A percentile compares a stretch with the other conserved stretches of the same genome.
Conservation (phyloP, 176 grass and related monocot species). For the Canna indica region DNA sequence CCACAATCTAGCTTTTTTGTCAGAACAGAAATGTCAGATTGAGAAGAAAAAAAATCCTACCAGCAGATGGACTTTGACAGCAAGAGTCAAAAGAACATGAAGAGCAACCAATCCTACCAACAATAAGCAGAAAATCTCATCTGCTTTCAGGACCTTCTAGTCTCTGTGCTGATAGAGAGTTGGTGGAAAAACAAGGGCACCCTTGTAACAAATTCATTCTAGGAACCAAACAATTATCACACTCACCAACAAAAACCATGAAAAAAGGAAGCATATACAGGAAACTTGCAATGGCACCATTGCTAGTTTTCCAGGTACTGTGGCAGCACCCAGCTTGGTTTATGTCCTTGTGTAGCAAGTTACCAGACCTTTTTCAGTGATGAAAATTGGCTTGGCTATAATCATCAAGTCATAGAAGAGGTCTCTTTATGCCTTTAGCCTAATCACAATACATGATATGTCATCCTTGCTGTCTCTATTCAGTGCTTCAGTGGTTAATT, state of each 20-base stretch:
- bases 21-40: neutral
- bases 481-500: constrained; percentile 13
- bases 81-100: too few species aligned
- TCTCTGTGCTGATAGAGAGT: neutral
- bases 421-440: neutral
- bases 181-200: neutral
- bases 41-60: neutral
- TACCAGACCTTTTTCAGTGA: neutral
- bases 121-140: too few species aligned
- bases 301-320: neutral
- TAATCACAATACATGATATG: constrained; percentile 6
- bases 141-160: neutral
- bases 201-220: neutral
- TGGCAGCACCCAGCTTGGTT: neutral
- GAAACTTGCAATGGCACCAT: neutral
- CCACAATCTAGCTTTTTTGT: neutral
- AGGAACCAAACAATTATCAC: neutral
- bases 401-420: neutral
- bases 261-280: neutral
- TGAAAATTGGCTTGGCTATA: neutral
- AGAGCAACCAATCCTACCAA: too few species aligned
- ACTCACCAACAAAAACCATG: neutral
- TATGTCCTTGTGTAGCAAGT: neutral
- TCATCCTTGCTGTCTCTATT: constrained; percentile 13
- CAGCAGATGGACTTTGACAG: neutral